Base-by-base conservation (phyloP, 257 asterid genomes). In the Apocynum venetum region DNA sequence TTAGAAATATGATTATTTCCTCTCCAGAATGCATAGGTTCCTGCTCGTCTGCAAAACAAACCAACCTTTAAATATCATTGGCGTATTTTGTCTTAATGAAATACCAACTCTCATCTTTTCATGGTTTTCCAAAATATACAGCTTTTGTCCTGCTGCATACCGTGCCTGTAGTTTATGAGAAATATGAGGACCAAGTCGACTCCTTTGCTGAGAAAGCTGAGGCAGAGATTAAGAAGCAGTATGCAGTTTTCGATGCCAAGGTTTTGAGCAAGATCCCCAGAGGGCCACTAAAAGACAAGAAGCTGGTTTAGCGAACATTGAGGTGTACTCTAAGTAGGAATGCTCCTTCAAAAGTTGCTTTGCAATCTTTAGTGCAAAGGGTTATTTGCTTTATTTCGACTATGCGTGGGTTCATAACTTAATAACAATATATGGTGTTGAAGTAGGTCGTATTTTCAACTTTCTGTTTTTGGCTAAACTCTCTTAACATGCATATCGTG, bases 131-230 rank as follows among this genome's bases (percentile, higher is more conserved):
- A 20, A 55, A 25, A 51, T 38, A 72, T 4, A 72, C 88, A 93
- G 98, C 84, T 76, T 89, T 89, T 38, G 82, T 92, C 46, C 68
- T 90, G 82, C 78, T 93, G 91, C 96, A 86, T 81, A 89, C 96
- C 0, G 92, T 90, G 76, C 98, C 98, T 9, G 87, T 90, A 77
- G 84, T 92, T 19, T 93, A 93, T 25, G 98, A 93, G 74, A 92
- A 88, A 76, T 92, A 86, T 6, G 97, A 93, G 82, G 97, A 92
- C 84, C 82, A 87, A 88, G 86, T 93, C 48, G 98, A 93, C 82
- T 89, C 92, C 67, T 86, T 92, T 76, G 96, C 93, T 56, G 98
- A 92, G 94, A 93, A 92, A 84, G 97, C 94, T 20, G 96, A 86
- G 85, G 84, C 79, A 11, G 97, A 93, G 90, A 52, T 93, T 74